These are phyloP conservation scores for Cytospora leucostoma DNA, from an alignment of 2,329 filamentous ascomycete species.

Conservation along the genomic window DNA sequence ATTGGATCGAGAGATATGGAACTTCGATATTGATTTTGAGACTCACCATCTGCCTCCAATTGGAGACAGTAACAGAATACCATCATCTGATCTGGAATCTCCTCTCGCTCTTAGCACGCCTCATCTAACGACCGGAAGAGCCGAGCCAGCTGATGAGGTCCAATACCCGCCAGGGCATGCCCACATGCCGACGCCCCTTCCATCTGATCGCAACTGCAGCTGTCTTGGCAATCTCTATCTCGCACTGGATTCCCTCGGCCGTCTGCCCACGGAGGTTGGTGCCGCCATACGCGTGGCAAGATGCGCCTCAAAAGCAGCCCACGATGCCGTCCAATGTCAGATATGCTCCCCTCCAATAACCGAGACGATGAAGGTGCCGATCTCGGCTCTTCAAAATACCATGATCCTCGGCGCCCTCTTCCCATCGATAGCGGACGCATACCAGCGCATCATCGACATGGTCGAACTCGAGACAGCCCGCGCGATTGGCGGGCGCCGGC, in stretches of 20 bases:
- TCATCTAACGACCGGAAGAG: constrained; percentile 21
- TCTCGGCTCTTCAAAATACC: constrained; percentile 57
- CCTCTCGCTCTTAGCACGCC: constrained; percentile 14
- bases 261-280: constrained; percentile 47
- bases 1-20: constrained; percentile 2
- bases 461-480: constrained; percentile 53
- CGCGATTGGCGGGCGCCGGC: constrained; percentile 46
- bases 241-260: constrained; percentile 52
- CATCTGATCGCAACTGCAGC: constrained; percentile 38
- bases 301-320: constrained; percentile 49
- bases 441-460: constrained; percentile 55
- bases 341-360: constrained; percentile 46
- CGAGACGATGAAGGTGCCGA: constrained; percentile 36
- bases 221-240: constrained; percentile 54
- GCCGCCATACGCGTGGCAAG: constrained; percentile 52
- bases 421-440: constrained; percentile 59
- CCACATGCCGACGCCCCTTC: not conserved
- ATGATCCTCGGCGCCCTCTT: constrained; percentile 62
- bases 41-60: constrained; percentile 1
- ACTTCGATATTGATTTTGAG: constrained; percentile 10
- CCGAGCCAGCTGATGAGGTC: constrained; percentile 13
- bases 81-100: not conserved
- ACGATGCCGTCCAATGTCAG: constrained; percentile 54
- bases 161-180: not conserved
- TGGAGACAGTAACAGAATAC: not conserved